Conservation (phyloP, 2,329 filamentous ascomycete species). For the Emmonsiellopsis sp. region DNA sequence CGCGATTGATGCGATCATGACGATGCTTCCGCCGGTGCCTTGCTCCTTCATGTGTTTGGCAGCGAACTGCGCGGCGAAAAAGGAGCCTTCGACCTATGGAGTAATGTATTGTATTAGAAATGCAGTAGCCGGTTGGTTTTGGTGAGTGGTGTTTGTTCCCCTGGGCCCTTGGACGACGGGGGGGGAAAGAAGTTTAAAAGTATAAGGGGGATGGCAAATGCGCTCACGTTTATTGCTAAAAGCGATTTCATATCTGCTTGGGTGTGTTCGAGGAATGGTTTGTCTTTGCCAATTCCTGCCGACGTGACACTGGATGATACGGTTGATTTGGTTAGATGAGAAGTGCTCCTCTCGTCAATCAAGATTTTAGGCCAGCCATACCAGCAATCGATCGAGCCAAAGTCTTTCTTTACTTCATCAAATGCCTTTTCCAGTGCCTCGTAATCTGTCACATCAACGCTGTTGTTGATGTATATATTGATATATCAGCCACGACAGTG, state of each 20-base stretch:
- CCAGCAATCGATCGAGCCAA: slow-evolving; percentile 2
- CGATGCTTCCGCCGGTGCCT: slow-evolving; percentile 29
- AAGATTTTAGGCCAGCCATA: neutral
- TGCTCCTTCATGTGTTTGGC: slow-evolving; percentile 34
- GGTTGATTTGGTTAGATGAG: neutral
- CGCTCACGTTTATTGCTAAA: slow-evolving; percentile 34
- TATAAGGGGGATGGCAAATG: neutral
- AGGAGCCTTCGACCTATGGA: slow-evolving; percentile 31
- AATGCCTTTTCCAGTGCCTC: neutral
- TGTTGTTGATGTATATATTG: neutral
- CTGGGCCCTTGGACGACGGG: no score
- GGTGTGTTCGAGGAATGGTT: slow-evolving; percentile 36
- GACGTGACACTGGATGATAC: neutral
- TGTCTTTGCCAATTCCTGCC: slow-evolving; percentile 34
- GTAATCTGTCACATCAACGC: slow-evolving; percentile 1
- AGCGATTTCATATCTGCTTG: slow-evolving; percentile 34
- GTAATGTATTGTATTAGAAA: no score
- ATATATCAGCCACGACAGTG: no score
- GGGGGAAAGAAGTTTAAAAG: neutral
- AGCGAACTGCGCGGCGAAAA: slow-evolving; percentile 32
- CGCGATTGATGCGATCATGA: slow-evolving; percentile 31
- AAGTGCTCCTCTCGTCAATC: neutral
- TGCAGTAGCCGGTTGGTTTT: no score
- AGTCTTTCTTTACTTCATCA: neutral
- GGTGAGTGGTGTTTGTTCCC: no score